These are phyloP conservation scores for Leishmania martiniquensis DNA, from an alignment of 208 protist genomes.

Conservation along the genomic window DNA sequence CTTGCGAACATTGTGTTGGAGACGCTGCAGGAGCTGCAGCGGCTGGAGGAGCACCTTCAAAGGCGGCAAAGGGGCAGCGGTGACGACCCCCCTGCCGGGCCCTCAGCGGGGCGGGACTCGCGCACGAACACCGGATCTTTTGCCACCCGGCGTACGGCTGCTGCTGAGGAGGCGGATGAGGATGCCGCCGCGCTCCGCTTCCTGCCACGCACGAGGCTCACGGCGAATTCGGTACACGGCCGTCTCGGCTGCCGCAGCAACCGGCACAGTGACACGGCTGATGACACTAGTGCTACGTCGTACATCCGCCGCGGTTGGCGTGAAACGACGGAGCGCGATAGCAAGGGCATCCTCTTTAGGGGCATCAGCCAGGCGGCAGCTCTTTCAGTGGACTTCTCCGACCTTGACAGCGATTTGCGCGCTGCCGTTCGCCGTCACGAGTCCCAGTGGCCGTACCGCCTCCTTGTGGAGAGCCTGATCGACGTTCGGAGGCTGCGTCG, in stretches of 20 bases:
- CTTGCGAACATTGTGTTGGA: constrained; percentile 70
- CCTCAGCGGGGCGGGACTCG: neutral
- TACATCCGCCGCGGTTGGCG: constrained; percentile 40
- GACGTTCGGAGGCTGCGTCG: constrained; percentile 81
- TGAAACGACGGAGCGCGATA: constrained; percentile 18
- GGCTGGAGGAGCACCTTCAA: constrained; percentile 28
- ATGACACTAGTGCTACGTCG: neutral
- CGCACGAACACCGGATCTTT: neutral
- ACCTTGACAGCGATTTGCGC: constrained; percentile 73
- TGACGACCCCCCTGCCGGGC: neutral
- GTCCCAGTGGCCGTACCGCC: constrained; percentile 57
- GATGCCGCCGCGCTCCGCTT: constrained; percentile 28
- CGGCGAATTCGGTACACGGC: constrained; percentile 14
- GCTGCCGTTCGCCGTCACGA: constrained; percentile 48
- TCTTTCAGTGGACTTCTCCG: constrained; percentile 38
- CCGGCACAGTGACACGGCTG: neutral
- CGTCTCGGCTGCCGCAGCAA: constrained; percentile 30
- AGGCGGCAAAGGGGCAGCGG: neutral
- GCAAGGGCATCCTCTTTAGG: constrained; percentile 44
- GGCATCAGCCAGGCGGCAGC: constrained; percentile 40
- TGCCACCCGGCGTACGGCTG: neutral
- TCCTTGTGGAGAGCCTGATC: constrained; percentile 70
- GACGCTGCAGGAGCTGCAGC: constrained; percentile 68
- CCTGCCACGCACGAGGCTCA: constrained; percentile 35
- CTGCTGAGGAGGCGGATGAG: constrained; percentile 16